Percentiles rank a stretch among this genome's conserved stretches.
Evolutionary conservation across 495 filamentous ascomycete species (phyloP).

Genomic region (Daldinia caldariorum): DNA sequence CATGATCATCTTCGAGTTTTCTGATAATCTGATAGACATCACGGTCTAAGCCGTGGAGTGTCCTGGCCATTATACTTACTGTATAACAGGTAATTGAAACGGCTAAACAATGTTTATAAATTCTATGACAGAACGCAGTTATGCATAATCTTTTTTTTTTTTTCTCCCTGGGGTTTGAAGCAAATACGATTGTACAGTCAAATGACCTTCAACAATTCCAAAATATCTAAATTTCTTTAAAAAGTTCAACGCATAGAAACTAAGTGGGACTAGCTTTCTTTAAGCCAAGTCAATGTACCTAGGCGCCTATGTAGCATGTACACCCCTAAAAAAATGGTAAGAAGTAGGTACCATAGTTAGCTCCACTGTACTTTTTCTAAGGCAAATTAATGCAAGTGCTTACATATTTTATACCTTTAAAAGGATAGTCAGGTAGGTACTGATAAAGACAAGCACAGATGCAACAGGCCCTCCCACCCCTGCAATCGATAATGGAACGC

Average conservation of each 20-base stretch:
- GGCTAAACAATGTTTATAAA: not conserved
- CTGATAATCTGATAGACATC: conserved; percentile 76
- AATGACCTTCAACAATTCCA: not conserved
- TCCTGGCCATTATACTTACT: conserved; percentile 36
- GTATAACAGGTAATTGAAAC: not conserved
- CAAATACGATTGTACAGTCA: no score
- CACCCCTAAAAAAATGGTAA: no score
- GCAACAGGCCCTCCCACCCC: not conserved
- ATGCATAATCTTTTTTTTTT: not conserved
- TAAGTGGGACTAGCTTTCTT: no score
- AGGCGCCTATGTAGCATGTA: no score
- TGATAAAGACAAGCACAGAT: not conserved
- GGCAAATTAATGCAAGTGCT: no score
- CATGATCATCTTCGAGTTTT: conserved; percentile 74
- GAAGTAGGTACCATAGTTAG: no score
- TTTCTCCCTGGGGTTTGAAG: no score
- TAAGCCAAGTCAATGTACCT: no score
- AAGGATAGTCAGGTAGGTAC: no score
- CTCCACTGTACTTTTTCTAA: no score
- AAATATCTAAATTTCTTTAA: conserved; percentile 1
- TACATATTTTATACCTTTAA: no score
- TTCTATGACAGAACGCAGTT: not conserved
- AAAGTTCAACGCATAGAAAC: conserved; percentile 15
- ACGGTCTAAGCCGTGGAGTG: conserved; percentile 50
- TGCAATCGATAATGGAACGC: conserved; percentile 40